Base-by-base conservation (phyloP, 2,329 filamentous ascomycete genomes). In the Amauroascus niger region DNA sequence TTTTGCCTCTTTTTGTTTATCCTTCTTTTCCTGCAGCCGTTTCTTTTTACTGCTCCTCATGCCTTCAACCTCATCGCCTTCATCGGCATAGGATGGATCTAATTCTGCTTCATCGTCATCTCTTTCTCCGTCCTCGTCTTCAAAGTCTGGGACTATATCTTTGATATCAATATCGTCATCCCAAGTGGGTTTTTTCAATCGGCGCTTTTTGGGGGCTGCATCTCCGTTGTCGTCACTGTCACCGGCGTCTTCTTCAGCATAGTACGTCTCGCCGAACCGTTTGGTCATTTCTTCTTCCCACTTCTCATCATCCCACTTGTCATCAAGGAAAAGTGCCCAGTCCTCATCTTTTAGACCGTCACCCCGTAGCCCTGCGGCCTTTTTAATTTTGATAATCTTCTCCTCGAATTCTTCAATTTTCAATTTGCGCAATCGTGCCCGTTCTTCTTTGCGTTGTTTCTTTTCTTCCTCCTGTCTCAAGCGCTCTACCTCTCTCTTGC, bases 141-240 rank as follows among this genome's bases (percentile, higher is more conserved):
- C 81, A 65, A 94, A 95, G 57, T 95, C 88, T 1, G 88, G 89
- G 26, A 95, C 74, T 49, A 96, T 78, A 67, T 95, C 91, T 57
- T 86, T 88, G 73, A 98, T 97, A 66, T 97, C 90, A 62, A 98
- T 96, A 66, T 98, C 93, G 64, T 97, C 89, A 63, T 96, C 88
- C 86, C 91, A 98, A 58, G 82, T 87, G 8, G 88, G 88, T 72
- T 95, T 95, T 76, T 87, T 88, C 8, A 79, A 71, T 59, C 77
- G 77, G 64, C 78, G 83, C 60, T 81, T 82, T 65, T 80, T 82
- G 67, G 80, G 82, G 11, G 47, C 22, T 26, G 52, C 50, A 53
- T 48, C 65, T 54, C 46, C 56, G 60, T 64, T 66, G 16, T 71
- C 71, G 39, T 73, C 79, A 47, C 72, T 76, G n/a, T 66, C 73